Conservation (phyloP, 1,284 basidiomycete species). For the Irpex sp. region DNA sequence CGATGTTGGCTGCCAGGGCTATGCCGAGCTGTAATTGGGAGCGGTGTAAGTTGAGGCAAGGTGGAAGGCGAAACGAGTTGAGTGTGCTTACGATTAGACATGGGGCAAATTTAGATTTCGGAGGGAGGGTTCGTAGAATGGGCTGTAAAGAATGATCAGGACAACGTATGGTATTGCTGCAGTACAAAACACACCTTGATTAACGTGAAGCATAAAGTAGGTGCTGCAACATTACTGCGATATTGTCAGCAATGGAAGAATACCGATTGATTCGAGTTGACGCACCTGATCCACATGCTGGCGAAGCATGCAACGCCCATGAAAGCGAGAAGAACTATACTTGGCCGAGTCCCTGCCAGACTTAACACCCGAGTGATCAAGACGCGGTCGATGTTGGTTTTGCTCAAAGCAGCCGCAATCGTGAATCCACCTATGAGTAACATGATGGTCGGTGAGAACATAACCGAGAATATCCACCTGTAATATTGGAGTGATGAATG, state of each 20-base stretch:
- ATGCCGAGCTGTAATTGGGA: conserved; percentile 75
- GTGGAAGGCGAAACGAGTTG: conserved; percentile 5
- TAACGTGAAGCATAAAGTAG: conserved; percentile 96
- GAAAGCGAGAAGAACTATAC: conserved; percentile 86
- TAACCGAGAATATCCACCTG: conserved; percentile 73
- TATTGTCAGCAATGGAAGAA: conserved; percentile 17
- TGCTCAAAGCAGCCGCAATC: conserved; percentile 93
- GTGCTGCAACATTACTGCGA: conserved; percentile 90
- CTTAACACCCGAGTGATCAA: conserved; percentile 91
- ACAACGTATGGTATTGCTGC: neutral
- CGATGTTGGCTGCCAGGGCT: conserved; percentile 96
- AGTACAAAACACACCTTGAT: conserved; percentile 64
- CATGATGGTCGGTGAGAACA: conserved; percentile 95
- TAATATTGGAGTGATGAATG: neutral
- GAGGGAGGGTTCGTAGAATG: conserved; percentile 88
- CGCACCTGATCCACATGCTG: conserved; percentile 96
- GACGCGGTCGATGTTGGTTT: conserved; percentile 96
- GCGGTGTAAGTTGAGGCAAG: conserved; percentile 3
- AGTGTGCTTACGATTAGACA: conserved; percentile 76
- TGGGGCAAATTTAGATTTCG: conserved; percentile 84
- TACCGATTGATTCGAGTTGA: conserved; percentile 20
- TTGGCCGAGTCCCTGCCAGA: conserved; percentile 86
- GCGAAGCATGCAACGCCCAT: conserved; percentile 98
- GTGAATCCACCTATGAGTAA: conserved; percentile 98
- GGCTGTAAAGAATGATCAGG: conserved; percentile 50